Conservation (phyloP, 164 flowering plant species). For the Piper longum region DNA sequence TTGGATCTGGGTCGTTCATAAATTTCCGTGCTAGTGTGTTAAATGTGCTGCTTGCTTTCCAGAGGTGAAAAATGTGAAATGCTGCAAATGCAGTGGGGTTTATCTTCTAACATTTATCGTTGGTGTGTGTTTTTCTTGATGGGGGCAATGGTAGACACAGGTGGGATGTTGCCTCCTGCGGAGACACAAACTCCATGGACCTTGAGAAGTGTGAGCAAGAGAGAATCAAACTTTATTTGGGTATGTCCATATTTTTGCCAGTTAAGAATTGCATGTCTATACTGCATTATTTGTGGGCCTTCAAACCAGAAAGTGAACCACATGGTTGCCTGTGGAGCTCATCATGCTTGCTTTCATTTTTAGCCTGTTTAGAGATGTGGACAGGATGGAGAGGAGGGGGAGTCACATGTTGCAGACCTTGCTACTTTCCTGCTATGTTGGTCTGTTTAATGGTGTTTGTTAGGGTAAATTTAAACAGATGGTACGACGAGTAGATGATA, state of each 20-base stretch:
- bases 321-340: not conserved
- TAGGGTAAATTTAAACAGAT: not conserved
- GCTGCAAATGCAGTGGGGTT: not conserved
- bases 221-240: too few relatives aligned
- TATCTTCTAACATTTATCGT: not conserved
- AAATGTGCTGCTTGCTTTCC: too few relatives aligned
- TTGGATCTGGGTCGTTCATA: constrained; percentile 5
- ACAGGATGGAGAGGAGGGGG: not conserved
- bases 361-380: not conserved
- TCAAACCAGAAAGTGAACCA: not conserved
- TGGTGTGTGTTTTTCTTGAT: not conserved
- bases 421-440: not conserved
- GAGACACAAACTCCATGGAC: not conserved
- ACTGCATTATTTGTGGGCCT: not conserved
- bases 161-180: not conserved
- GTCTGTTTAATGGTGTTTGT: too few relatives aligned
- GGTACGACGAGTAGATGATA: too few relatives aligned
- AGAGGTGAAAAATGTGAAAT: not conserved
- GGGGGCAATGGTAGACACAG: not conserved
- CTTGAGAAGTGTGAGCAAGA: not conserved
- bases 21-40: not conserved
- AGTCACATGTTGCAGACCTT: not conserved
- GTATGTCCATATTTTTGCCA: too few relatives aligned
- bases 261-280: too few relatives aligned
- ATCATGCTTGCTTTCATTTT: not conserved